Evolutionary conservation across 176 grass and related monocot species (phyloP), one percentile per base, ranked within the genome.

Genomic region (Rhipidocladum racemiflorum): DNA sequence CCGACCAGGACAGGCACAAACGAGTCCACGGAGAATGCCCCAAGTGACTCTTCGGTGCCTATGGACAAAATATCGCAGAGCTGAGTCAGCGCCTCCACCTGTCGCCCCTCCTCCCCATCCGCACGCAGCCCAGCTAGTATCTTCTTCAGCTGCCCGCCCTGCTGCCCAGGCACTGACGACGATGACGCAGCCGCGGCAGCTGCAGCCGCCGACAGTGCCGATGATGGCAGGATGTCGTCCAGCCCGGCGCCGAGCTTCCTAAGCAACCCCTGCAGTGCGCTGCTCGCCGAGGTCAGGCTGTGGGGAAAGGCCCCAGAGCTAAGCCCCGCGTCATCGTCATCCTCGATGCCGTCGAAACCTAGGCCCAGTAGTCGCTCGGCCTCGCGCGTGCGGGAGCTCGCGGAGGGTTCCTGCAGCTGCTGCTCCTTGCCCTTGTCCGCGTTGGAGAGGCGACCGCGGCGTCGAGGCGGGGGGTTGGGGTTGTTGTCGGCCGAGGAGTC

Each of bases 31-130:
- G 91, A 88, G 84, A 97, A 87, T 1, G 85, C 84, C 0, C 86
- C 91, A 0, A 97, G 82, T 7, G 91, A 93, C 69, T 93, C 94
- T 45, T 97, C 91, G 0, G 94, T 97, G 25, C 94, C 91, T 40
- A 97, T 97, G 18, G 89, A 93, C 56, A 97, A 79, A 87, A 97
- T 91, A 70, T 97, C 94, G 14, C 94, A 93, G 62, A 97, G 89
- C 44, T 97, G 91, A 7, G 84, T 97, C 0, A 97, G 61, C 1
- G 90, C 91, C 85, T 97, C 91, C 15, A 93, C 65, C 83, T 91
- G 91, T 5, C 75, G 78, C 0, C 84, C 89, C 50, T 97, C 94
- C 83, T 97, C 94, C 0, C 91, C 94, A 16, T 97, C 91, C 13
- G 94, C 83, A 6, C 91, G 85, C 17, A 97, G 70, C 25, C 91